Conservation (phyloP, 2,329 filamentous ascomycete genomes). For the Ophioceras dolichostomum region DNA sequence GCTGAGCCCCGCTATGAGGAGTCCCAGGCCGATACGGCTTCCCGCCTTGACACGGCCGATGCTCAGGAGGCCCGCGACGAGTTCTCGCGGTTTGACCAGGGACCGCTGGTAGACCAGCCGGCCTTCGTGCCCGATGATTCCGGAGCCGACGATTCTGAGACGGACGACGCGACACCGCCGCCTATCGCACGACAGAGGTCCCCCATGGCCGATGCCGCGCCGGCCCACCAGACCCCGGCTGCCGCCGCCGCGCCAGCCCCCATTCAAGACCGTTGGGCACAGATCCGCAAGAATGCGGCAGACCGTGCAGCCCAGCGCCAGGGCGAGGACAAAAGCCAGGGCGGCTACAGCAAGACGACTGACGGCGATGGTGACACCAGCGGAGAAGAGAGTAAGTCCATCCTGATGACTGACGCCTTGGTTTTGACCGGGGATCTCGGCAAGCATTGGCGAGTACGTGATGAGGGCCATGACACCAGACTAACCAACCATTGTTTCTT, state of each 20-base stretch:
- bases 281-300: conserved; percentile 89
- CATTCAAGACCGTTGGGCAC: conserved; percentile 77
- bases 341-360: conserved; percentile 41
- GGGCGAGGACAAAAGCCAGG: conserved; percentile 51
- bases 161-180: conserved; percentile 35
- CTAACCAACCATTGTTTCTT: no score
- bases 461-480: no score
- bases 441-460: no score
- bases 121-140: conserved; percentile 56
- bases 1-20: conserved; percentile 29
- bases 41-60: conserved; percentile 48
- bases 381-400: conserved; percentile 77
- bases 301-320: conserved; percentile 57
- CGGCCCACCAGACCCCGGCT: conserved; percentile 11
- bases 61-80: conserved; percentile 46
- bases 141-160: conserved; percentile 33
- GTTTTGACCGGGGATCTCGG: no score
- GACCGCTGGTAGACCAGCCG: conserved; percentile 75
- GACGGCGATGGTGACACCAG: conserved; percentile 80
- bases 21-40: conserved; percentile 33
- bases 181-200: conserved; percentile 34
- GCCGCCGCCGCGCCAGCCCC: conserved; percentile 15
- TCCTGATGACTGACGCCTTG: not conserved
- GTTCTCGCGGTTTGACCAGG: conserved; percentile 69
- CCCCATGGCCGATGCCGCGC: conserved; percentile 12